Evolutionary conservation across 805 yeast species (phyloP), one percentile per base, ranked within the genome.

Genomic region (Yueomyces sinensis): DNA sequence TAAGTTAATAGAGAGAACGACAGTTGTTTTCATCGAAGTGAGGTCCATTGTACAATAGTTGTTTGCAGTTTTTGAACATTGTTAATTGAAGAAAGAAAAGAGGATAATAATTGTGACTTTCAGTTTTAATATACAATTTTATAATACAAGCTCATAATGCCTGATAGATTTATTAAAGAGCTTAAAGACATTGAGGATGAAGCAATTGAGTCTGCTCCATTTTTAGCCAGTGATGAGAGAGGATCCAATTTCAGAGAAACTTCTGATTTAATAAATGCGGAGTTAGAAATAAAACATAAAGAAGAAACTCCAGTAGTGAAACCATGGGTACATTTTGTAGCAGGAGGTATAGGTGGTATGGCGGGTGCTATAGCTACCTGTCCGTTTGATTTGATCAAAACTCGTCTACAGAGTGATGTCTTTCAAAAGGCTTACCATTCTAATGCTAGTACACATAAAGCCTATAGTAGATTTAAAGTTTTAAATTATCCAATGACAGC

Each of bases 261-360:
- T 1, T 9, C 5, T 9, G 28, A 25, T n/a, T 22, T 22, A 11
- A 11, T 22, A 11, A 5, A 25, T 11, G 58, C 38, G 4, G 33
- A 34, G 13, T 32, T 59, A 6, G 54, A 44, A 25, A 38, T 41
- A 17, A 41, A 39, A 13, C 39, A 38, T 11, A 25, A 32, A 3
- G 17, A 27, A 20, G 32, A 33, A 15, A 33, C 33, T 25, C 39
- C 46, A n/a, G 46, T 48, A 13, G 63, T 65, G 4, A 63, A 62
- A 37, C 70, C 71, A 23, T 66, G 70, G 89, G 84, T 80, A 5
- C 89, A 81, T 58, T 82, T 82, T 52, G 82, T 82, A n/a, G 87
- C 93, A 11, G 93, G 91, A 33, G 94, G 94, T 13, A 55, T 82
- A 18, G 99, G 96, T 24, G 99, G 98, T 13, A 91, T 91, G 96